Conservation (phyloP, 345 rosid species). For the Salix purpurea region DNA sequence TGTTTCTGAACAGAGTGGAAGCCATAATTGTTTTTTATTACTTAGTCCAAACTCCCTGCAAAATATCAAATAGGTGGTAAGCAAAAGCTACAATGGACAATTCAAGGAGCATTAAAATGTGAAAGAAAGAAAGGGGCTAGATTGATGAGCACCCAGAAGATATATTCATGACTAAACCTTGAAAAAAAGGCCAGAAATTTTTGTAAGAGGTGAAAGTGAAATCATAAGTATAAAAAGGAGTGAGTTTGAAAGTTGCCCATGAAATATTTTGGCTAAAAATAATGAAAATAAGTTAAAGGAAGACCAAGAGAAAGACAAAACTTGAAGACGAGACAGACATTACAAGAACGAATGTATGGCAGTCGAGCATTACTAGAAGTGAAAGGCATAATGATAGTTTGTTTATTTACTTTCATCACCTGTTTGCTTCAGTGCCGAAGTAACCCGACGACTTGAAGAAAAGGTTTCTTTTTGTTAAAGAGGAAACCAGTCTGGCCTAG, state of each 20-base stretch:
- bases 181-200: not conserved
- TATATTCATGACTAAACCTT: not conserved
- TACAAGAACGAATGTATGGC: not conserved
- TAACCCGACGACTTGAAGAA: not conserved
- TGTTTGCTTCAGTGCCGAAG: not conserved
- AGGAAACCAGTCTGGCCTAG: not conserved
- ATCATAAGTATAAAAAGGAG: not conserved
- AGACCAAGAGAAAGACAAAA: not conserved
- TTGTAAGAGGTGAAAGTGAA: not conserved
- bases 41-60: constrained; percentile 22
- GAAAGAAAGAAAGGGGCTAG: not conserved
- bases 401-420: not conserved
- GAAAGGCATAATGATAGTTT: not conserved
- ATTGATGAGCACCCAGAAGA: not conserved
- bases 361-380: not conserved
- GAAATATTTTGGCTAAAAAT: not conserved
- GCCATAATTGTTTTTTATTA: constrained; percentile 44
- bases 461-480: not conserved
- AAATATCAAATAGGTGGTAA: constrained; percentile 29
- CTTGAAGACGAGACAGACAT: not conserved
- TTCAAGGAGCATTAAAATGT: not conserved
- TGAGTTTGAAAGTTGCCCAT: not conserved
- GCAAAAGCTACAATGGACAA: constrained; percentile 7
- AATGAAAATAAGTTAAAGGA: not conserved
- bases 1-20: constrained; percentile 46